A percentile compares a stretch with the other conserved stretches of the same genome.
Evolutionary conservation across 495 filamentous ascomycete species (phyloP).

Genomic region (Astrothelium subdiscretum): DNA sequence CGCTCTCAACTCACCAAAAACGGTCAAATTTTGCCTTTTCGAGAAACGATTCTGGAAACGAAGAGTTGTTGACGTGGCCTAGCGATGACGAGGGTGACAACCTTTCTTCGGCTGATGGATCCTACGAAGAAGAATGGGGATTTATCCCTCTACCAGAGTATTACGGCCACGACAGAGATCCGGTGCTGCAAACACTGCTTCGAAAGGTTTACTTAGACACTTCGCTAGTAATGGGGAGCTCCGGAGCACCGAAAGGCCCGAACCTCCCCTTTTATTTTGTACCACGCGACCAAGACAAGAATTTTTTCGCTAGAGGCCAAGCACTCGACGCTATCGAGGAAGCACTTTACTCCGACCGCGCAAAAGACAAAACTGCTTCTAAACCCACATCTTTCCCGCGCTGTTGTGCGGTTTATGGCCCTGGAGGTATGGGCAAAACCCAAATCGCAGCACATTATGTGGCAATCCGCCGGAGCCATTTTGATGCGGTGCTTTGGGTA

Average conservation of each 20-base stretch:
- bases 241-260: background rate
- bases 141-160: conserved; percentile 4
- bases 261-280: background rate
- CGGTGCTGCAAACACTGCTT: conserved; percentile 3
- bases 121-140: background rate
- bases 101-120: background rate
- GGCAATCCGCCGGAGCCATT: conserved; percentile 3
- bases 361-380: background rate
- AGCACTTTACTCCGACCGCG: background rate
- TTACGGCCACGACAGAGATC: conserved; percentile 6
- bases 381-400: background rate
- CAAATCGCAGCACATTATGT: conserved; percentile 16
- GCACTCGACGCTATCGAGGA: background rate
- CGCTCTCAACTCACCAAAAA: background rate
- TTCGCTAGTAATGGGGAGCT: background rate
- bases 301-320: background rate
- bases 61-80: background rate
- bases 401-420: conserved; percentile 12
- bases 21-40: background rate
- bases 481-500: conserved; percentile 19
- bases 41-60: background rate
- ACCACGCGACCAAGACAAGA: background rate
- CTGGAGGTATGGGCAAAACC: conserved; percentile 18
- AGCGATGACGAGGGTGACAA: background rate
- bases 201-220: conserved; percentile 3